Percentiles rank a stretch among this genome's conserved stretches.
Evolutionary conservation across 202 grass and related monocot species (phyloP).

Genomic region (Setaria viridis): DNA sequence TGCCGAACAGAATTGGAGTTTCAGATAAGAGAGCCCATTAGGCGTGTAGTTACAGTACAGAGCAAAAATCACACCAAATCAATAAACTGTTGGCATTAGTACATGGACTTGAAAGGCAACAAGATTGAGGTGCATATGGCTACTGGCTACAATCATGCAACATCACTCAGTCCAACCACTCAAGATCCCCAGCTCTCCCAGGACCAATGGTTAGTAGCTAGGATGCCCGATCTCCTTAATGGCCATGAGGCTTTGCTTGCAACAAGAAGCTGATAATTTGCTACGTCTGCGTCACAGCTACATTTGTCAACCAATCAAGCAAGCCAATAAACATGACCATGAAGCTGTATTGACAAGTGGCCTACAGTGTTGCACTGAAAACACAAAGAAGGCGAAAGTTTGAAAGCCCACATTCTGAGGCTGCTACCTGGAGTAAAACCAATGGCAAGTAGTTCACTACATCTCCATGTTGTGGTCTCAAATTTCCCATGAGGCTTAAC

Average conservation of each 20-base stretch:
- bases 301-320: not conserved
- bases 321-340: not conserved
- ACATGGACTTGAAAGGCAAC: not conserved
- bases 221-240: too few relatives aligned
- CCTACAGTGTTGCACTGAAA: not conserved
- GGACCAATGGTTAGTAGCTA: not conserved
- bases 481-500: too few relatives aligned
- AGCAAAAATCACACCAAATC: not conserved
- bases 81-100: not conserved
- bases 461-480: too few relatives aligned
- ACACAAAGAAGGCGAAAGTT: not conserved
- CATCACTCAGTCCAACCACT: not conserved
- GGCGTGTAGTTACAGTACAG: not conserved
- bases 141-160: not conserved
- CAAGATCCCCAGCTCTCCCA: too few relatives aligned
- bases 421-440: not conserved
- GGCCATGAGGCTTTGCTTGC: not conserved
- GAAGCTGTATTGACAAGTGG: not conserved
- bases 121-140: not conserved
- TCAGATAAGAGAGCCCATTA: not conserved
- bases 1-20: not conserved
- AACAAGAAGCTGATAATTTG: slow-evolving; percentile 3
- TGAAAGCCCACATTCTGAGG: not conserved
- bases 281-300: not conserved
- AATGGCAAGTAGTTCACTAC: not conserved